These are phyloP conservation scores for Amaranthus hypochondriacus DNA, from an alignment of 148 eudicot genomes.

Conservation along the genomic window DNA sequence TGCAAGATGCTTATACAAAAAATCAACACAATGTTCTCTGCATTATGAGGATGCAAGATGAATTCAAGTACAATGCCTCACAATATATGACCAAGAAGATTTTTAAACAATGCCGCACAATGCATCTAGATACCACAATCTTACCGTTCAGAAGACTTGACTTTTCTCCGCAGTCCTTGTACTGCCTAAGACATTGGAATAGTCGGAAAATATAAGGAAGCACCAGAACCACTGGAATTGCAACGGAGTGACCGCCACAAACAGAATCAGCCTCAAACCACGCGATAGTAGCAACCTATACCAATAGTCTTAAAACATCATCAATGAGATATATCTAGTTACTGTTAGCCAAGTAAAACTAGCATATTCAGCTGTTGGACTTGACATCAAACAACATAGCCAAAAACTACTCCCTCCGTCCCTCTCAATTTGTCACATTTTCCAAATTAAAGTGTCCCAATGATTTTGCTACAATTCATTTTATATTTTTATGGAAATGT, in stretches of 20 bases:
- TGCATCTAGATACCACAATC: slow-evolving; percentile 10
- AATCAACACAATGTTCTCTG: no score
- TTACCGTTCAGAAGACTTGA: slow-evolving; percentile 81
- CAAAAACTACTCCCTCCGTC: not conserved
- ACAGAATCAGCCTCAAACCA: slow-evolving; percentile 99
- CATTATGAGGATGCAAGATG: not conserved
- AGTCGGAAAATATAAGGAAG: slow-evolving; percentile 90
- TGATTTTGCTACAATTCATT: no score
- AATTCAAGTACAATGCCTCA: not conserved
- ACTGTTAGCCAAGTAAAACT: not conserved
- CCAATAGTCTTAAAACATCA: slow-evolving; percentile 9
- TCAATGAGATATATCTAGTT: not conserved
- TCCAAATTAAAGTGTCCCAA: no score
- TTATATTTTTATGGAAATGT: no score
- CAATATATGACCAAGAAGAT: no score
- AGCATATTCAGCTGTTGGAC: slow-evolving; percentile 3
- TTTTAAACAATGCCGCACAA: not conserved
- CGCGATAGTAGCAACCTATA: slow-evolving; percentile 97
- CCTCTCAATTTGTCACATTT: no score
- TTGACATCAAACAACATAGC: not conserved
- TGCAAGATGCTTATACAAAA: not conserved
- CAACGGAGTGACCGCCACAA: slow-evolving; percentile 95
- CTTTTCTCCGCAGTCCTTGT: slow-evolving; percentile 88
- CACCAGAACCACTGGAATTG: slow-evolving; percentile 87
- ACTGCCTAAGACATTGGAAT: slow-evolving; percentile 91